A percentile compares a stretch with the other conserved stretches of the same genome.
phyloP scores from a whole-genome alignment of 805 yeast genomes.

The Ogataea haglerorum region DNA sequence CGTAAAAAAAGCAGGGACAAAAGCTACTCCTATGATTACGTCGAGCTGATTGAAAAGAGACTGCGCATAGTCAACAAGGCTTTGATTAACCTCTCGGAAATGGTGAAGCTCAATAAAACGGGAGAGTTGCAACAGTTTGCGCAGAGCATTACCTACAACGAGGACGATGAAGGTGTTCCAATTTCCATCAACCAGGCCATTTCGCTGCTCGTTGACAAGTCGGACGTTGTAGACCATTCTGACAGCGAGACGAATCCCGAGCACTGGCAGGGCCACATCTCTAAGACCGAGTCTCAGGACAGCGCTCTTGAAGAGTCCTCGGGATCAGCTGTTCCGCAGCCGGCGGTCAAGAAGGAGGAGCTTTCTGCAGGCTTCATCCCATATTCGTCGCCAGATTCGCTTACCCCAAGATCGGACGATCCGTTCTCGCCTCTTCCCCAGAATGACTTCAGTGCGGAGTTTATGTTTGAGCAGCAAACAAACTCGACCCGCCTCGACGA shows the following conservation, averaged over 20 bases:
- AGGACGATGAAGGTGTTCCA: slow-evolving; percentile 20
- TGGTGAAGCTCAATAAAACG: slow-evolving; percentile 21
- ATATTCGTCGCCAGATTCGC: slow-evolving; percentile 27
- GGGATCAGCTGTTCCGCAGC: neutral
- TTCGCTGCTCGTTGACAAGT: slow-evolving; percentile 37
- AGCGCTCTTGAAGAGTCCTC: neutral
- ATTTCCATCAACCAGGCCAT: slow-evolving; percentile 49
- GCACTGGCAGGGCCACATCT: neutral
- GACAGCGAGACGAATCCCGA: slow-evolving; percentile 30
- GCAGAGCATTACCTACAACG: slow-evolving; percentile 15
- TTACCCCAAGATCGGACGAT: slow-evolving; percentile 25
- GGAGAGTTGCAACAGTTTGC: slow-evolving; percentile 14
- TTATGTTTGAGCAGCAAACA: slow-evolving; percentile 2
- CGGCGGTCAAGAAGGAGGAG: neutral
- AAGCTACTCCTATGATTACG: slow-evolving; percentile 56
- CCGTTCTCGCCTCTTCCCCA: slow-evolving; percentile 17
- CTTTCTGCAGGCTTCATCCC: slow-evolving; percentile 5
- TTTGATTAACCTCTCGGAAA: slow-evolving; percentile 39
- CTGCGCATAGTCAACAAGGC: slow-evolving; percentile 49
- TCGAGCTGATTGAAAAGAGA: slow-evolving; percentile 59
- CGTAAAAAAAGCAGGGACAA: slow-evolving; percentile 53
- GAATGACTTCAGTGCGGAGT: slow-evolving; percentile 11
- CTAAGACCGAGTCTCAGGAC: slow-evolving; percentile 4
- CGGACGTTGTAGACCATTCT: slow-evolving; percentile 37
- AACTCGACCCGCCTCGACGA: slow-evolving; percentile 12